Percentiles rank a stretch among this genome's conserved stretches.
phyloP scores from a whole-genome alignment of 805 yeast genomes.

The Spencermartinsiella europaea region DNA sequence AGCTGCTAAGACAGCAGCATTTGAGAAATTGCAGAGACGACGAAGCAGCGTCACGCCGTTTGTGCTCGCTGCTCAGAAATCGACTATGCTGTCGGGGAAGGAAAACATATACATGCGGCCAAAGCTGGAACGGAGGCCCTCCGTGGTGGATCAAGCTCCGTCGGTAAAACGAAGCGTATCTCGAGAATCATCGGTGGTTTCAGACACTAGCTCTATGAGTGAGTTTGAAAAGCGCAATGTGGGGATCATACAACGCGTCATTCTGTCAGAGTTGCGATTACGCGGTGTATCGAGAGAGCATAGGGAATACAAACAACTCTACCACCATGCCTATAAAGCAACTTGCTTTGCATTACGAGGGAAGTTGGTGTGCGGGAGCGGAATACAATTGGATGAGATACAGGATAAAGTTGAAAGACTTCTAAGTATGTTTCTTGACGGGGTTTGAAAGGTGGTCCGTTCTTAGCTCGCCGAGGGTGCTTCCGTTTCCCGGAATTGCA shows the following conservation, averaged over 20 bases:
- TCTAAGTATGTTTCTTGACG: conserved; percentile 12
- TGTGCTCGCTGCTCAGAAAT: conserved; percentile 3
- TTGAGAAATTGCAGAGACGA: not conserved
- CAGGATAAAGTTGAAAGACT: conserved; percentile 22
- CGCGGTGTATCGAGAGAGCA: conserved; percentile 28
- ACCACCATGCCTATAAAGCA: conserved; percentile 26
- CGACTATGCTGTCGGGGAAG: not conserved
- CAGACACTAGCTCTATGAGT: not conserved
- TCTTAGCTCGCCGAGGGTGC: too few species aligned
- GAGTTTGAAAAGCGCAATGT: conserved; percentile 8
- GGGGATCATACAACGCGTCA: conserved; percentile 25
- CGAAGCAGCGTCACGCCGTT: conserved; percentile 7
- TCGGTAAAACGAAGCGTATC: not conserved
- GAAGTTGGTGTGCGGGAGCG: not conserved
- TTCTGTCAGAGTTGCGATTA: conserved; percentile 33
- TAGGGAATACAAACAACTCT: conserved; percentile 26
- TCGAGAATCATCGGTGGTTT: conserved; percentile 4
- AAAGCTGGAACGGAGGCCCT: not conserved
- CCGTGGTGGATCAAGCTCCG: not conserved
- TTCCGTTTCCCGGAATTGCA: too few species aligned
- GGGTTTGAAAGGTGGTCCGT: too few species aligned
- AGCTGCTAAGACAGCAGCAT: not conserved
- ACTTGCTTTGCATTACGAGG: conserved; percentile 27
- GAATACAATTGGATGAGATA: conserved; percentile 9
- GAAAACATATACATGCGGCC: not conserved